Base-by-base conservation (phyloP, 2,329 filamentous ascomycete species). In the Fusarium napiforme region DNA sequence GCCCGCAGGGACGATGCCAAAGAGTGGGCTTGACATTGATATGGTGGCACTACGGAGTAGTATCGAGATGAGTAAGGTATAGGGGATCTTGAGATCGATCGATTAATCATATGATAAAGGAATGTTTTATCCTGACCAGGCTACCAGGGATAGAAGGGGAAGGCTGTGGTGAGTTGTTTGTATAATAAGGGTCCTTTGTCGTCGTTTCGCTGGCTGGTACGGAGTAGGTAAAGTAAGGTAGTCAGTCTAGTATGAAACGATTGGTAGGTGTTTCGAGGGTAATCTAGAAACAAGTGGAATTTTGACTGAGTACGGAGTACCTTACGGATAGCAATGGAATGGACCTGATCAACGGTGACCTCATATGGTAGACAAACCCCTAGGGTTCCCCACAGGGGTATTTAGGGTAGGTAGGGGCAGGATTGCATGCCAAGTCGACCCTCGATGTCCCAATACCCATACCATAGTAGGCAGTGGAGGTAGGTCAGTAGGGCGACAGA, bases 1-100 rank as follows among this genome's bases (percentile, higher is more conserved):
- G 64, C 89, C 89, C 30, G 90, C 87, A 18, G 90, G 89, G 64
- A 92, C 84, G 73, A 91, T 84, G 78, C 89, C 89, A 77, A 91
- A 90, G 69, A 87, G 84, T 62, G 85, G 85, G 21, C 50, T 42
- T 34, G 64, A 66, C 56, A 71, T 53, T 53, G 36, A 40, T 62
- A 71, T 52, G 34, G 37, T 62, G 62, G 21, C 30, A 36, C 18
- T 21, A 28, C 28, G 28, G 28, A 28, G 28, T 28, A 40, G 28
- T 34, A 52, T 19, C 26, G 18, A 46, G 37, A 46, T 34, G 28
- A 43, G 23, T 42, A 10, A 1, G 46, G 34, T 32, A 34, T n/a
- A 16, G 28, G 36, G 14, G 16, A 39, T 18, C 39, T 46, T 14
- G 18, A 28, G 39, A 32, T 30, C 19, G 39, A 32, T 30, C 19